phyloP scores from a whole-genome alignment of 805 yeast genomes.

The Saturnispora galanensis region DNA sequence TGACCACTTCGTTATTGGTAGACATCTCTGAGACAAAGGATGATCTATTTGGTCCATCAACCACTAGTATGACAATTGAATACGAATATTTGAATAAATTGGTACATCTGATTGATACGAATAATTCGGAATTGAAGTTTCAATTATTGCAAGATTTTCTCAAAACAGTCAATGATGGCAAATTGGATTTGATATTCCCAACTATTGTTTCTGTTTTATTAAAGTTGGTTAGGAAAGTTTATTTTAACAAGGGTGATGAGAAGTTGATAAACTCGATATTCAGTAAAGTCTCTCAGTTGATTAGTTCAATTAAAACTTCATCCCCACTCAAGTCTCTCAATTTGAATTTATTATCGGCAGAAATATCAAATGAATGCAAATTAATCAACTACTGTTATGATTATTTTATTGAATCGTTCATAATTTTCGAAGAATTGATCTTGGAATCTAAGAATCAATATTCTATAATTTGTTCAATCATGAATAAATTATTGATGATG shows the following conservation, averaged over 20 bases:
- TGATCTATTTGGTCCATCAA: conserved; percentile 21
- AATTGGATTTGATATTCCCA: conserved; percentile 51
- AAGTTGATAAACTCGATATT: conserved; percentile 33
- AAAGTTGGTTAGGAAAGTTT: conserved; percentile 38
- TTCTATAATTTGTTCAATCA: conserved; percentile 37
- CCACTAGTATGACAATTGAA: conserved; percentile 30
- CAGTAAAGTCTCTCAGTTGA: conserved; percentile 60
- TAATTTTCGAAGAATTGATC: conserved; percentile 63
- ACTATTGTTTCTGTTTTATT: conserved; percentile 57
- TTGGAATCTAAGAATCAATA: conserved; percentile 40
- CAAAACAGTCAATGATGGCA: conserved; percentile 44
- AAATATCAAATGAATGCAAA: conserved; percentile 67
- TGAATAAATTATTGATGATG: conserved; percentile 34
- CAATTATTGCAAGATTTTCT: conserved; percentile 37
- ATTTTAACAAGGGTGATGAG: conserved; percentile 20
- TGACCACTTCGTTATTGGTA: conserved; percentile 41
- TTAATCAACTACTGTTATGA: conserved; percentile 74
- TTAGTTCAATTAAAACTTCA: conserved; percentile 50
- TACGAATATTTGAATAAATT: conserved; percentile 63
- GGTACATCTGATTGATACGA: conserved; percentile 50
- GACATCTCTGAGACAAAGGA: conserved; percentile 13
- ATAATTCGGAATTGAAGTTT: conserved; percentile 35
- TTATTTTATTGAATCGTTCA: conserved; percentile 78
- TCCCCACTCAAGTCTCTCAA: conserved; percentile 29
- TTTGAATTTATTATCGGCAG: conserved; percentile 56